Conservation (phyloP, 768 basidiomycete genomes). For the Pholiota microspora region DNA sequence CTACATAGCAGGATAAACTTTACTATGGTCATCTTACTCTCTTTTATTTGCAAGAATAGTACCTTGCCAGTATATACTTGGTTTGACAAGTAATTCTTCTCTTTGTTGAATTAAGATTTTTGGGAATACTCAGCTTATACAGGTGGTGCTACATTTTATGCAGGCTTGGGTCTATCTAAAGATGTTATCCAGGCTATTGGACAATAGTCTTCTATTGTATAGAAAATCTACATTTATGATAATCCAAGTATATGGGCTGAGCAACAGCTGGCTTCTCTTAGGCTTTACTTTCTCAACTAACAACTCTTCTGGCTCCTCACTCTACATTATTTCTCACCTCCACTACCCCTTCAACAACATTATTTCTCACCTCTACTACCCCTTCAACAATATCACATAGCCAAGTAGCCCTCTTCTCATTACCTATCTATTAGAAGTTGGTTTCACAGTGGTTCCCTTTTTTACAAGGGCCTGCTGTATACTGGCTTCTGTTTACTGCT, state of each 20-base stretch:
- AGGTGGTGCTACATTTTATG: slow-evolving; percentile 14
- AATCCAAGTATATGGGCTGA: slow-evolving; percentile 11
- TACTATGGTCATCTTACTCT: slow-evolving; percentile 2
- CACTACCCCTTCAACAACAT: no score
- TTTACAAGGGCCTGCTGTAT: no score
- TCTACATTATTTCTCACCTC: no score
- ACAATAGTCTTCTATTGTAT: slow-evolving; percentile 17
- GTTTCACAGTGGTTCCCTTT: no score
- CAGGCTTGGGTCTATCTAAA: background rate
- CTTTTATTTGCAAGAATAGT: slow-evolving; percentile 8
- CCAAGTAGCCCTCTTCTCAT: no score
- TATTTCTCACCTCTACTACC: no score
- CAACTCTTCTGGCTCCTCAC: no score
- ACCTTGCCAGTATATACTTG: slow-evolving; percentile 5
- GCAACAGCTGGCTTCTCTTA: background rate
- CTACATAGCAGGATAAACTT: background rate
- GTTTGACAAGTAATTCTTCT: slow-evolving; percentile 7
- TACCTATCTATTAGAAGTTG: no score
- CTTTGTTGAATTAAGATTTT: background rate
- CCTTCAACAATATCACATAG: no score
- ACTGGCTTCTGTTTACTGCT: no score
- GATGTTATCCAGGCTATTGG: no score
- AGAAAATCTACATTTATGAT: slow-evolving; percentile 13
- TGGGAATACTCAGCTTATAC: slow-evolving; percentile 15
- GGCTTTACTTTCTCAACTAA: no score